A percentile compares a stretch with the other conserved stretches of the same genome.
Conservation (phyloP, 805 yeast genomes). For the Wickerhamomyces tratensis region DNA sequence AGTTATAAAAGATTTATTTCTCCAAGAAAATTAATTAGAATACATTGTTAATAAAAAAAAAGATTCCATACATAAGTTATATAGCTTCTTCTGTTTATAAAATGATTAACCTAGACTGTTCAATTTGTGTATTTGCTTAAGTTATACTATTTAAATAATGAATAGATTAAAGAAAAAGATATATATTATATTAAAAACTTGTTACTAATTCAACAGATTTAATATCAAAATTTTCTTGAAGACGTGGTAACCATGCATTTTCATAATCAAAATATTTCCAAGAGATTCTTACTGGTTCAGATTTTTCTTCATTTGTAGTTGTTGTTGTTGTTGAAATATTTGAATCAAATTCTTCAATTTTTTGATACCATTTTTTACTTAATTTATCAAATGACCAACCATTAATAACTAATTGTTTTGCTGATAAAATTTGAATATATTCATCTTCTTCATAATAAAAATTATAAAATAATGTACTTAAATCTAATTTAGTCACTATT, state of each 20-base stretch:
- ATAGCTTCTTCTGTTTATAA: too few relatives aligned
- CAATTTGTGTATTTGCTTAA: too few relatives aligned
- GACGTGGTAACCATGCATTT: conserved; percentile 54
- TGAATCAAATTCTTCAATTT: conserved; percentile 43
- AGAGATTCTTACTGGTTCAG: conserved; percentile 26
- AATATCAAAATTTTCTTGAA: conserved; percentile 45
- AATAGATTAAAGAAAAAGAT: not conserved
- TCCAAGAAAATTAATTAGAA: too few relatives aligned
- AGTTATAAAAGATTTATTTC: conserved; percentile 18
- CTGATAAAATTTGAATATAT: conserved; percentile 66
- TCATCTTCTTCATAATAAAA: conserved; percentile 76
- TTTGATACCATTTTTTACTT: conserved; percentile 73
- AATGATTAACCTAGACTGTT: too few relatives aligned
- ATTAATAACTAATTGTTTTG: conserved; percentile 66
- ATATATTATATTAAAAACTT: conserved; percentile 1
- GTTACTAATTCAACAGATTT: conserved; percentile 12
- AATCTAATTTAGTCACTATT: conserved; percentile 62
- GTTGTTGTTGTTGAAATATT: not conserved
- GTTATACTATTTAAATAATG: too few relatives aligned
- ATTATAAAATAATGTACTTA: conserved; percentile 84
- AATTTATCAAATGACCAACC: conserved; percentile 79
- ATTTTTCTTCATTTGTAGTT: conserved; percentile 9
- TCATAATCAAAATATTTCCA: conserved; percentile 86
- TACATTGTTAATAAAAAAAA: too few relatives aligned
- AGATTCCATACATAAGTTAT: too few relatives aligned